These are phyloP conservation scores for Endocarpon pusillum DNA, from an alignment of 495 filamentous ascomycete species.

Conservation along the genomic window DNA sequence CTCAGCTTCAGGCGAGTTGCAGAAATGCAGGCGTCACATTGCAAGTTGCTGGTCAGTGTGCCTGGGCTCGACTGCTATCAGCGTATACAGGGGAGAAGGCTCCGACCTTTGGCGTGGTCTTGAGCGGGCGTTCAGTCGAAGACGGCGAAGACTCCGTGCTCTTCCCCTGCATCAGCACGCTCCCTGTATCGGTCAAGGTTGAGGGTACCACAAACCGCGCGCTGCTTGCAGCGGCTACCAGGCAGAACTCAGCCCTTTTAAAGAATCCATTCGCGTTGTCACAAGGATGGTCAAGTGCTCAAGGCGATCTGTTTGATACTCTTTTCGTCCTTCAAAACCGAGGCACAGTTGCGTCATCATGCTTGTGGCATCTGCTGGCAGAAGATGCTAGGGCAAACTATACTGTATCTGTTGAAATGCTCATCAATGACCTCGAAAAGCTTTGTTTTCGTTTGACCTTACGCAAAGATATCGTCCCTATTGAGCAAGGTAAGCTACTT, in stretches of 20 bases:
- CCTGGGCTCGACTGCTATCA: slow-evolving; percentile 54
- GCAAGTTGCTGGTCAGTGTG: slow-evolving; percentile 53
- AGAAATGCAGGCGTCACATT: slow-evolving; percentile 40
- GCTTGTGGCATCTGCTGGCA: slow-evolving; percentile 34
- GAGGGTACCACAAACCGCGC: slow-evolving; percentile 34
- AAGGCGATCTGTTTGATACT: slow-evolving; percentile 54
- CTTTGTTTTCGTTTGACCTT: slow-evolving; percentile 46
- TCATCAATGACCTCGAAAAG: slow-evolving; percentile 25
- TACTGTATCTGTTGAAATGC: slow-evolving; percentile 54
- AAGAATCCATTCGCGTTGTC: slow-evolving; percentile 52
- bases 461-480: slow-evolving; percentile 38
- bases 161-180: slow-evolving; percentile 59
- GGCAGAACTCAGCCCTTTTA: slow-evolving; percentile 39
- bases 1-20: slow-evolving; percentile 34
- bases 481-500: slow-evolving; percentile 35
- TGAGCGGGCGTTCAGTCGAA: slow-evolving; percentile 48
- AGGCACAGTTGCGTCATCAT: too few species aligned
- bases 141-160: slow-evolving; percentile 28
- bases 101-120: slow-evolving; percentile 54
- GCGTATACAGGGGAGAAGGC: slow-evolving; percentile 52
- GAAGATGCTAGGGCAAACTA: slow-evolving; percentile 41
- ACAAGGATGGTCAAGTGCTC: slow-evolving; percentile 44
- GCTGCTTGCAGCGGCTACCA: slow-evolving; percentile 39
- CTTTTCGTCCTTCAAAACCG: slow-evolving; percentile 64
- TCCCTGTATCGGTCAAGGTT: slow-evolving; percentile 43